A percentile compares a stretch with the other conserved stretches of the same genome.
Conservation (phyloP, 305 asterid species). For the Fraxinus sp. region DNA sequence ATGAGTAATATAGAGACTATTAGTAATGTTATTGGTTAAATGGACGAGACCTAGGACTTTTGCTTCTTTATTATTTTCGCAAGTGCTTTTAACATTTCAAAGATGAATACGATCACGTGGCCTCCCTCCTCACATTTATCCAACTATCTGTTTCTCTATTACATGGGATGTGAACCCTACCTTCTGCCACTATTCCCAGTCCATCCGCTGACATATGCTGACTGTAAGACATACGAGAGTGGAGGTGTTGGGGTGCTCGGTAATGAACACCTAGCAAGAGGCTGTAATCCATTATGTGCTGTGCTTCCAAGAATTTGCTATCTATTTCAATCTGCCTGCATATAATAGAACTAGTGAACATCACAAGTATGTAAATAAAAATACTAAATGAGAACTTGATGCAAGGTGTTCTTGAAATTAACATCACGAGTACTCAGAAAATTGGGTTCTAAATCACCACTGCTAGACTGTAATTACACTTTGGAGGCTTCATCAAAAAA, state of each 20-base stretch:
- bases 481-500: background rate
- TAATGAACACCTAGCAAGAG: slow-evolving; percentile 96
- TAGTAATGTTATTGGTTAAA: background rate
- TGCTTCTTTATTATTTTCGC: background rate
- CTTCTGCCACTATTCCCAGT: slow-evolving; percentile 85
- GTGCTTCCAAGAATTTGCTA: slow-evolving; percentile 88
- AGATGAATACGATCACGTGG: background rate
- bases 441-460: background rate
- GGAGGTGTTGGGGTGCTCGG: slow-evolving; percentile 93
- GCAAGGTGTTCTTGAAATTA: background rate
- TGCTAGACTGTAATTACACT: background rate
- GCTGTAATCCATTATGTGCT: slow-evolving; percentile 97
- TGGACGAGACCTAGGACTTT: background rate
- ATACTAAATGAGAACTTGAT: slow-evolving; percentile 1
- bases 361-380: slow-evolving; percentile 10
- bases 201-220: slow-evolving; percentile 58
- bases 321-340: slow-evolving; percentile 93
- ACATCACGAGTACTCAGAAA: background rate
- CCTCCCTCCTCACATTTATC: background rate
- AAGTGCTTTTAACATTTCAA: background rate
- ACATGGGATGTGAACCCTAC: slow-evolving; percentile 32
- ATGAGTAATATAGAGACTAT: background rate
- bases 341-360: slow-evolving; percentile 16
- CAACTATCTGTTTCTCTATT: background rate
- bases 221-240: slow-evolving; percentile 57